These are phyloP conservation scores for Ceratobasidium sp. DNA, from an alignment of 1,284 basidiomycete species.

Conservation along the genomic window DNA sequence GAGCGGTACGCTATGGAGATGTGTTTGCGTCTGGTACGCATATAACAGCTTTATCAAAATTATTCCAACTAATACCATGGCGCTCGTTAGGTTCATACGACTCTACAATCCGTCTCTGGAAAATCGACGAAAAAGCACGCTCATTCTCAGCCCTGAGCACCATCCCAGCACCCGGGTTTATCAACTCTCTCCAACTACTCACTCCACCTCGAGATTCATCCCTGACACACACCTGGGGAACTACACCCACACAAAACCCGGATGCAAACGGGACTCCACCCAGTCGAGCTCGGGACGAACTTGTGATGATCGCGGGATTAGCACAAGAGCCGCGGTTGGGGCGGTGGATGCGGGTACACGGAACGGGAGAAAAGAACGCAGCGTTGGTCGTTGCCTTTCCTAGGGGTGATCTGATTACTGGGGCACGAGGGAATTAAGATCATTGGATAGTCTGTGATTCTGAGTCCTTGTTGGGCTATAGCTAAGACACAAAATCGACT, in stretches of 20 bases:
- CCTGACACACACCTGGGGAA: slow-evolving; percentile 51
- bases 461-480: neutral
- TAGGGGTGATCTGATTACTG: slow-evolving; percentile 35
- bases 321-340: slow-evolving; percentile 92
- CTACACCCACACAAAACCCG: neutral
- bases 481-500: neutral
- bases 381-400: slow-evolving; percentile 71
- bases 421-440: slow-evolving; percentile 8
- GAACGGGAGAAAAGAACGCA: slow-evolving; percentile 76
- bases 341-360: slow-evolving; percentile 85
- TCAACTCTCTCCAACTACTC: slow-evolving; percentile 91
- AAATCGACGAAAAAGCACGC: slow-evolving; percentile 79
- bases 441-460: neutral
- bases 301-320: slow-evolving; percentile 82
- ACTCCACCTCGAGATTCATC: slow-evolving; percentile 68
- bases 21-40: slow-evolving; percentile 86
- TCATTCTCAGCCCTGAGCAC: slow-evolving; percentile 78
- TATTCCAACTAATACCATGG: slow-evolving; percentile 44
- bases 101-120: slow-evolving; percentile 89
- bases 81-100: slow-evolving; percentile 86
- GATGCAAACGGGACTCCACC: slow-evolving; percentile 32
- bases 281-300: slow-evolving; percentile 55
- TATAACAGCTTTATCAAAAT: slow-evolving; percentile 5
- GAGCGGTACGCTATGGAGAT: slow-evolving; percentile 88
- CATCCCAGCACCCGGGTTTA: slow-evolving; percentile 78